Evolutionary conservation across 139 green algal genomes (phyloP).

Genomic region (Gonium pectorale): DNA sequence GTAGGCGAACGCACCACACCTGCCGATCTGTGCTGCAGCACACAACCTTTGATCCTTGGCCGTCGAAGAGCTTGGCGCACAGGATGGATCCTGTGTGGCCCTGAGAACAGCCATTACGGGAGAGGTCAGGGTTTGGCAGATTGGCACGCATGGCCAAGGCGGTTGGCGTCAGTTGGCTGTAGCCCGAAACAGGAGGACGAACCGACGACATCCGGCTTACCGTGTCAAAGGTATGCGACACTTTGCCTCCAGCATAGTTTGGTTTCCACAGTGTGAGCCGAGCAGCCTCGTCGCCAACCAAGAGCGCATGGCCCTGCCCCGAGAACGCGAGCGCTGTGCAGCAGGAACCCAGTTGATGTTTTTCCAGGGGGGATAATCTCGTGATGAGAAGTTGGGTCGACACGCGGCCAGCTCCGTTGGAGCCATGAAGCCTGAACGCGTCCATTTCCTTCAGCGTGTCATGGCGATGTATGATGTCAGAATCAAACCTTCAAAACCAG

Average conservation of each 20-base stretch:
- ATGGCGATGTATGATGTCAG: no score
- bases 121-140: background rate
- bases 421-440: no score
- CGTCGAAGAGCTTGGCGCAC: background rate
- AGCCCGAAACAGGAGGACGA: background rate
- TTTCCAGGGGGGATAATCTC: no score
- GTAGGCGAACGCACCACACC: background rate
- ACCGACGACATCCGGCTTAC: background rate
- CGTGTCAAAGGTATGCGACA: background rate
- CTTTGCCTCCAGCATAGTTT: background rate
- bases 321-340: background rate
- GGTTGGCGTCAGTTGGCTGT: no score
- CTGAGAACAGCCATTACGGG: no score
- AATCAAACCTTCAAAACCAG: no score
- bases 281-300: background rate
- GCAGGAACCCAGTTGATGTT: background rate
- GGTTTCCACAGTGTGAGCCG: background rate
- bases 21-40: slow-evolving; percentile 26
- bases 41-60: background rate
- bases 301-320: background rate
- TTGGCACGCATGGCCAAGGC: background rate
- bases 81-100: slow-evolving; percentile 21
- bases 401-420: no score
- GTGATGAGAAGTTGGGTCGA: no score
- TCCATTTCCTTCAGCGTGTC: no score